Evolutionary conservation across 208 protist genomes (phyloP).

Genomic region (Phytomonas francai): DNA sequence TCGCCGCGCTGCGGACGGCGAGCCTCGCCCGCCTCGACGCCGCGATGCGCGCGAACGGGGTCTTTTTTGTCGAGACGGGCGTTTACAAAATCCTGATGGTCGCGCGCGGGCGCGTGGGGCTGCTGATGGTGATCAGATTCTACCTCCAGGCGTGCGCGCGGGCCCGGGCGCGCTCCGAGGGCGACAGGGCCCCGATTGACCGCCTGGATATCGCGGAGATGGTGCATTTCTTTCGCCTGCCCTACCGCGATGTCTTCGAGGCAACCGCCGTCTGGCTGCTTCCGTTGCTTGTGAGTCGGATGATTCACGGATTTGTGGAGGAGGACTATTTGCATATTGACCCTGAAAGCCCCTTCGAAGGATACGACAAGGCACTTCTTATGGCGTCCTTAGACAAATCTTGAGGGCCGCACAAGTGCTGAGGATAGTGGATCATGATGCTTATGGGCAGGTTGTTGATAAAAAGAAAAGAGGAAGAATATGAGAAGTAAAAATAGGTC

Average conservation of each 20-base stretch:
- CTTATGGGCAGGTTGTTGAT: neutral
- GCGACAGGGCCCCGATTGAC: no score
- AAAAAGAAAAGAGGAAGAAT: neutral
- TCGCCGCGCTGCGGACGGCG: constrained; percentile 51
- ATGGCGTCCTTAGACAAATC: neutral
- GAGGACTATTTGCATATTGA: constrained; percentile 47
- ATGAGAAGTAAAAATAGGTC: neutral
- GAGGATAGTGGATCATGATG: neutral
- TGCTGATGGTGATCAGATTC: constrained; percentile 77
- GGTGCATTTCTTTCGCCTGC: constrained; percentile 43
- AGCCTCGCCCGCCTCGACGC: constrained; percentile 50
- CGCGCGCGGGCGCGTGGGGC: constrained; percentile 42
- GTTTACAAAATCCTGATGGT: constrained; percentile 65
- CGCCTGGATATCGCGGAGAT: constrained; percentile 47
- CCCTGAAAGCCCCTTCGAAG: constrained; percentile 52
- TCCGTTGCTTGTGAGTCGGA: constrained; percentile 59
- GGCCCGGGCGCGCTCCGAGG: no score
- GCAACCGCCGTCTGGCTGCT: constrained; percentile 56
- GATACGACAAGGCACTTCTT: constrained; percentile 24
- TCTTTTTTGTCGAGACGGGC: constrained; percentile 51
- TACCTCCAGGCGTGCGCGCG: no score
- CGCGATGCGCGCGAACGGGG: constrained; percentile 41
- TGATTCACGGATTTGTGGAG: constrained; percentile 81
- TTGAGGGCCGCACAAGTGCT: neutral
- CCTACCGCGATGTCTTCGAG: constrained; percentile 24